Evolutionary conservation across 257 asterid species (phyloP).

Genomic region (Solanum tacnaense): DNA sequence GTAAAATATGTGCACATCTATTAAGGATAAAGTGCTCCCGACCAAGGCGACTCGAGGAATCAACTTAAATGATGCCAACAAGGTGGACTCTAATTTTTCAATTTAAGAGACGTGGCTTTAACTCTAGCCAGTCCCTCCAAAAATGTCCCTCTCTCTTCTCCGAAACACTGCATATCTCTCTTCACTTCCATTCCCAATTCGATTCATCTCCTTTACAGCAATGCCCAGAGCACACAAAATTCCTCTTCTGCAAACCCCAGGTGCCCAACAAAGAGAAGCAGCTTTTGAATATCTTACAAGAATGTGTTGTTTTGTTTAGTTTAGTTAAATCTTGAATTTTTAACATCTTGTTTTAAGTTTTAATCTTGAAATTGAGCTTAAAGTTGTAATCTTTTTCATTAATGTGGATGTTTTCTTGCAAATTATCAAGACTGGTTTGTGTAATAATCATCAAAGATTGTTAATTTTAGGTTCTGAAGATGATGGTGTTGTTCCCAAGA

Average conservation of each 20-base stretch:
- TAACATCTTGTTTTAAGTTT: background rate
- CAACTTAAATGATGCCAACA: too few relatives aligned
- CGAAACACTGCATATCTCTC: background rate
- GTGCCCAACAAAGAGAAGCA: background rate
- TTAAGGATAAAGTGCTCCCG: too few relatives aligned
- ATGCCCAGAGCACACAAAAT: rapidly evolving
- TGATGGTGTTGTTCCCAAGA: background rate
- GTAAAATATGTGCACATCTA: too few relatives aligned
- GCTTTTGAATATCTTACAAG: background rate
- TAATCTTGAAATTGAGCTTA: background rate
- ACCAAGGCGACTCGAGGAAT: too few relatives aligned
- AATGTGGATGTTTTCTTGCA: background rate
- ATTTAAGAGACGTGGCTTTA: background rate
- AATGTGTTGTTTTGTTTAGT: background rate
- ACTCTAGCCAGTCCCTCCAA: background rate
- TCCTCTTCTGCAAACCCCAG: background rate
- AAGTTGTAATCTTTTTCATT: background rate
- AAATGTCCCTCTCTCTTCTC: background rate
- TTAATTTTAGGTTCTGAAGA: background rate
- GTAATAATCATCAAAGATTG: background rate
- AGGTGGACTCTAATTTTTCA: too few relatives aligned
- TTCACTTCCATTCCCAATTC: background rate
- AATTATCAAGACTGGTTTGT: background rate
- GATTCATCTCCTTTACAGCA: background rate
- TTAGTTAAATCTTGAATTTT: background rate